phyloP scores from a whole-genome alignment of 352 stramenopile species.

The Peronospora destructor region DNA sequence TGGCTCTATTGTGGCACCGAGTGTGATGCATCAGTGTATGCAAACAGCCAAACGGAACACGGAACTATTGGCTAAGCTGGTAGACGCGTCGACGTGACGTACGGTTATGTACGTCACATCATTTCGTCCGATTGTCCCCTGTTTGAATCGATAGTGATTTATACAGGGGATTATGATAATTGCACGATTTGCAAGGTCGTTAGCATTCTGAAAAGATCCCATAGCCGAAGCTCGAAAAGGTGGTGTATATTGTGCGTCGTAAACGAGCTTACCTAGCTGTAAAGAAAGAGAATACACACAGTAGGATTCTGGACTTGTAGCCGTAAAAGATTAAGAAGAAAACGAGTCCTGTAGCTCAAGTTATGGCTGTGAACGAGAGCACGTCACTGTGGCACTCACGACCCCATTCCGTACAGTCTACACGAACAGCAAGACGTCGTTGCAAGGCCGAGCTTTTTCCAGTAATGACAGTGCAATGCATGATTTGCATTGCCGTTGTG shows the following conservation, averaged over 20 bases:
- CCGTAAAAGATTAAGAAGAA: slow-evolving; percentile 1
- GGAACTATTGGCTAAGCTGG: slow-evolving; percentile 31
- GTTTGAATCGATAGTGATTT: not conserved
- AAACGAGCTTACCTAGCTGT: not conserved
- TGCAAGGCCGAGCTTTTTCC: not conserved
- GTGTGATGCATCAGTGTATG: slow-evolving; percentile 62
- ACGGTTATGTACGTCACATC: not conserved
- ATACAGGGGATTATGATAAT: slow-evolving; percentile 6
- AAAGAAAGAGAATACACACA: not conserved
- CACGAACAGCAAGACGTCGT: slow-evolving; percentile 1
- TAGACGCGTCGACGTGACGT: slow-evolving; percentile 23
- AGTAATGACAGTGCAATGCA: slow-evolving; percentile 12
- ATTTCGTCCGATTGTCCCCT: too few relatives aligned
- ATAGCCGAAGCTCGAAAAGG: slow-evolving; percentile 6
- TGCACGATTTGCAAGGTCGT: not conserved
- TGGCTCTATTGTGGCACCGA: slow-evolving; percentile 36
- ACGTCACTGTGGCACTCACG: slow-evolving; percentile 38
- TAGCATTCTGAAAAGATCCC: slow-evolving; percentile 19
- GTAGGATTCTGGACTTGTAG: not conserved
- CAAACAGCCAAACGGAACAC: slow-evolving; percentile 41
- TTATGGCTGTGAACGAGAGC: slow-evolving; percentile 35
- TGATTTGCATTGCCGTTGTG: slow-evolving; percentile 17
- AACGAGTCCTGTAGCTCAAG: not conserved
- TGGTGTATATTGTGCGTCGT: not conserved
- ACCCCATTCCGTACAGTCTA: slow-evolving; percentile 3